These are phyloP conservation scores for Ceratocystis destructans DNA, from an alignment of 2,329 filamentous ascomycete species.

Conservation along the genomic window DNA sequence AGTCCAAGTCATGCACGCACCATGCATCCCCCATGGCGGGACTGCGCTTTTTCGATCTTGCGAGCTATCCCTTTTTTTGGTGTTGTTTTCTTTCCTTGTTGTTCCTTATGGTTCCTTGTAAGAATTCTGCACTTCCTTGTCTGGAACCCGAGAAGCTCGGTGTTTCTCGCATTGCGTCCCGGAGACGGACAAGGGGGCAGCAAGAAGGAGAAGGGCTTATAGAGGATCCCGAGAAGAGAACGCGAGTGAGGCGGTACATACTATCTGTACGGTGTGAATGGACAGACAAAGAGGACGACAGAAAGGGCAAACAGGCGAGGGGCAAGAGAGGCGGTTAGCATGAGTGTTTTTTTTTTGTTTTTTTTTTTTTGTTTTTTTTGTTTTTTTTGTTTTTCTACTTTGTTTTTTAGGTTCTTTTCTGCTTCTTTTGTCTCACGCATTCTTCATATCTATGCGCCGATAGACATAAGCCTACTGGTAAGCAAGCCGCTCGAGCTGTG, in stretches of 20 bases:
- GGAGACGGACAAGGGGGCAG: background rate
- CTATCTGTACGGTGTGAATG: background rate
- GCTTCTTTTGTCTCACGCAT: no score
- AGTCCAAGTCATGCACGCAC: no score
- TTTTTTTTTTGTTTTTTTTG: background rate
- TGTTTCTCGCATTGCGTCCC: background rate
- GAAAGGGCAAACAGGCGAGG: background rate
- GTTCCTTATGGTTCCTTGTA: no score
- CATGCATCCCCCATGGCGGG: background rate
- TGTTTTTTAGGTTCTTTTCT: background rate
- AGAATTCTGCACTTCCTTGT: background rate
- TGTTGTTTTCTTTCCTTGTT: no score
- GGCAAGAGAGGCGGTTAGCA: background rate
- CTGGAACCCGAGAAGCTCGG: conserved; percentile 3
- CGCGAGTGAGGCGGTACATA: background rate
- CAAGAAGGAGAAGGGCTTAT: background rate
- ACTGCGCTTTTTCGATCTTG: background rate
- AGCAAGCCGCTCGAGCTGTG: background rate
- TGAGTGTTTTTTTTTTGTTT: background rate
- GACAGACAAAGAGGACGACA: background rate
- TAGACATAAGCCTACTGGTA: no score
- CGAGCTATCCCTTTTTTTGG: background rate
- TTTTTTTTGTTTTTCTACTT: background rate
- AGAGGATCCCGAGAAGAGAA: background rate
- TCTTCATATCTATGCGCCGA: no score